phyloP scores from a whole-genome alignment of 371 early-diverging fungal genomes.

The Circinella minor region DNA sequence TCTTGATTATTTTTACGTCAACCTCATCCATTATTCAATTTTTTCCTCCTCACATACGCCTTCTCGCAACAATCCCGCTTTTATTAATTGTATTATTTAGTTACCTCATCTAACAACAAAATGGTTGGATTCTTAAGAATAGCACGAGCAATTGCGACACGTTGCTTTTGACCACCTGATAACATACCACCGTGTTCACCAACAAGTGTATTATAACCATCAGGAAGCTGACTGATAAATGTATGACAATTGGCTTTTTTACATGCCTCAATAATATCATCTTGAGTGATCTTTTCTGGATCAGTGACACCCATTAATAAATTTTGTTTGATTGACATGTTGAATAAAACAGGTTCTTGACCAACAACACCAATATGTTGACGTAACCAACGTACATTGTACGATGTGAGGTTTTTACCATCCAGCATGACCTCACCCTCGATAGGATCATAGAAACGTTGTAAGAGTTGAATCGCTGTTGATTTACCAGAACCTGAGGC shows the following conservation, averaged over 20 bases:
- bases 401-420: slow-evolving; percentile 68
- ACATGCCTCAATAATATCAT: slow-evolving; percentile 66
- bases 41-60: too few relatives aligned
- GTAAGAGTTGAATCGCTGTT: slow-evolving; percentile 85
- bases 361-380: slow-evolving; percentile 84
- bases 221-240: slow-evolving; percentile 77
- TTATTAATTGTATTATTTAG: neutral
- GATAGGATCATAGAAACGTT: slow-evolving; percentile 88
- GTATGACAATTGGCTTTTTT: slow-evolving; percentile 75
- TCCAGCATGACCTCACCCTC: slow-evolving; percentile 72
- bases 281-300: slow-evolving; percentile 49
- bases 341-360: slow-evolving; percentile 92
- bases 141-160: slow-evolving; percentile 55
- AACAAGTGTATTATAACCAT: slow-evolving; percentile 74
- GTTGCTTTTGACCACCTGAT: slow-evolving; percentile 81
- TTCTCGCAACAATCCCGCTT: too few relatives aligned
- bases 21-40: slow-evolving; percentile 4
- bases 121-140: slow-evolving; percentile 52
- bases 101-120: slow-evolving; percentile 50
- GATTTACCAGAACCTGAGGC: slow-evolving; percentile 91
- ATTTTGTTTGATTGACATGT: slow-evolving; percentile 82
- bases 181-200: slow-evolving; percentile 75
- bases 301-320: slow-evolving; percentile 61
- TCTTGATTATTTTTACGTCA: neutral
- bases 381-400: slow-evolving; percentile 77